phyloP scores from a whole-genome alignment of 2,329 filamentous ascomycete genomes.

The Ophiognomonia clavigignenti-juglandacearum region DNA sequence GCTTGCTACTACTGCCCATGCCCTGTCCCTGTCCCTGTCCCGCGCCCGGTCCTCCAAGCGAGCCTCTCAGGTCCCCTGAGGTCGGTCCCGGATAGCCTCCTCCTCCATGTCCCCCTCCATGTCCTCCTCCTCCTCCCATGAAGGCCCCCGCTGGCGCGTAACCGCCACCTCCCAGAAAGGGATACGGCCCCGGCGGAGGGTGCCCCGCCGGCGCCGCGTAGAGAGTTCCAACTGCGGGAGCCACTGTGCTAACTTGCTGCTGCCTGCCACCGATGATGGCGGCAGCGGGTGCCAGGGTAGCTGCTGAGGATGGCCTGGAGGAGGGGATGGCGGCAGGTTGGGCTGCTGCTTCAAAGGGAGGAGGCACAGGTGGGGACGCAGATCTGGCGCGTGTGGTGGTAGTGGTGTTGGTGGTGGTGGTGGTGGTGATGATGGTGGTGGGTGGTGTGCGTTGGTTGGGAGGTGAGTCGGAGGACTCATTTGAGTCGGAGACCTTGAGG shows the following conservation, averaged over 20 bases:
- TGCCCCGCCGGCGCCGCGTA: constrained; percentile 14
- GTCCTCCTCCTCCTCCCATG: constrained; percentile 18
- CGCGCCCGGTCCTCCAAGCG: no score
- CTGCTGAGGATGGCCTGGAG: constrained; percentile 9
- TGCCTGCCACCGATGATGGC: constrained; percentile 12
- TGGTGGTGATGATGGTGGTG: no score
- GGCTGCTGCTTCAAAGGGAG: constrained; percentile 13
- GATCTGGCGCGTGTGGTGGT: no score
- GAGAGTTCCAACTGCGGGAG: constrained; percentile 11
- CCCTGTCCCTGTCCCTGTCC: constrained; percentile 3
- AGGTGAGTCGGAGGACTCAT: constrained; percentile 58
- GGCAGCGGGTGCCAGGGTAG: constrained; percentile 12
- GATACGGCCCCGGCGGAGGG: constrained; percentile 9
- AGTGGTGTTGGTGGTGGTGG: no score
- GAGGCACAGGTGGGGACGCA: constrained; percentile 27
- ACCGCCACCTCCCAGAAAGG: constrained; percentile 14
- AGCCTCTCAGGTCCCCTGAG: constrained; percentile 17
- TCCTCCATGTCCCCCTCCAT: constrained; percentile 20
- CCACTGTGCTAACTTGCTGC: constrained; percentile 10
- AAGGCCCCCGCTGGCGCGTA: constrained; percentile 9
- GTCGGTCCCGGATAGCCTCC: constrained; percentile 14
- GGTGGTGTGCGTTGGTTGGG: constrained; percentile 26
- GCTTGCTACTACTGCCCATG: constrained; percentile 31
- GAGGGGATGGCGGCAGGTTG: no score
- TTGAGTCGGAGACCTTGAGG: constrained; percentile 70